Conservation (phyloP, 129 eudicot genomes). For the Pittosporum tobira region DNA sequence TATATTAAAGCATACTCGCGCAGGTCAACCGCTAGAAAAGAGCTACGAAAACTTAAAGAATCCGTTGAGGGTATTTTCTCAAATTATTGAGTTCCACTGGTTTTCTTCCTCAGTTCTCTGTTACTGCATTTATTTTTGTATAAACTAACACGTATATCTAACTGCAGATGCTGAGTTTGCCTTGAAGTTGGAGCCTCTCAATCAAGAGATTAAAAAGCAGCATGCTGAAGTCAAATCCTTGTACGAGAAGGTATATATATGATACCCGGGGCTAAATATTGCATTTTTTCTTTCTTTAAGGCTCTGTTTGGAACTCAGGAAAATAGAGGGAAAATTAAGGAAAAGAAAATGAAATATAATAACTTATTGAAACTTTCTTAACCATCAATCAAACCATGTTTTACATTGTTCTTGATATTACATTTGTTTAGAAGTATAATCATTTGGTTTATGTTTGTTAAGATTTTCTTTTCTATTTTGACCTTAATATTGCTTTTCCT, state of each 20-base stretch:
- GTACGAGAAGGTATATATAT: slow-evolving; percentile 53
- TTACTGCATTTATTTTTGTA: slow-evolving; percentile 4
- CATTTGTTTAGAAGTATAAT: no score
- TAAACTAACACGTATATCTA: slow-evolving; percentile 4
- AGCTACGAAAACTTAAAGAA: slow-evolving; percentile 80
- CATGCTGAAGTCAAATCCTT: slow-evolving; percentile 65
- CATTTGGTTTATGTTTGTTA: no score
- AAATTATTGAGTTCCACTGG: not conserved
- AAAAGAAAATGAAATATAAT: no score
- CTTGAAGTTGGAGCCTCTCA: slow-evolving; percentile 82
- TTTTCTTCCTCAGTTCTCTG: not conserved
- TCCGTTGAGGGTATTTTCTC: slow-evolving; percentile 59
- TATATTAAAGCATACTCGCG: slow-evolving; percentile 95
- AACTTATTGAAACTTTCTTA: no score
- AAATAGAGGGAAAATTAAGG: no score
- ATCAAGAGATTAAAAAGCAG: slow-evolving; percentile 88
- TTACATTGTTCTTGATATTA: no score
- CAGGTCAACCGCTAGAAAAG: slow-evolving; percentile 92
- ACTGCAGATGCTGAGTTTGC: slow-evolving; percentile 84
- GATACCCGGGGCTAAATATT: not conserved
- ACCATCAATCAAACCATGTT: no score
- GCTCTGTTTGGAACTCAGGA: no score
- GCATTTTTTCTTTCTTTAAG: no score
- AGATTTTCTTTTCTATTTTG: no score
- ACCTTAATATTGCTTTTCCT: no score